These are phyloP conservation scores for Nepenthes alata DNA, from an alignment of 179 eudicot species.

Conservation along the genomic window DNA sequence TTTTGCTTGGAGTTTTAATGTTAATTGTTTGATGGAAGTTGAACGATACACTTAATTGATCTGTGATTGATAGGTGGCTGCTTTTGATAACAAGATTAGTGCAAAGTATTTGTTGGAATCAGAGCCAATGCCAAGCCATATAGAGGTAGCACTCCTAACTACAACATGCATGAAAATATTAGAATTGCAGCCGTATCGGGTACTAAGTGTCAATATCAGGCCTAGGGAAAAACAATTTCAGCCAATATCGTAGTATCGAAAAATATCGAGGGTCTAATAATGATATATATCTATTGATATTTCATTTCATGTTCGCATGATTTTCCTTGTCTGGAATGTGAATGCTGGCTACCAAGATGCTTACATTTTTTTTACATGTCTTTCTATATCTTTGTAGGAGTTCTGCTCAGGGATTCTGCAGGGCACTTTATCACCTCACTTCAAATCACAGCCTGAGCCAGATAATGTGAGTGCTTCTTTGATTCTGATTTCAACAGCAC, in stretches of 20 bases:
- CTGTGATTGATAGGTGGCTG: constrained; percentile 45
- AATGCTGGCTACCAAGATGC: background rate
- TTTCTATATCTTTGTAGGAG: constrained; percentile 36
- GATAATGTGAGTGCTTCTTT: constrained; percentile 55
- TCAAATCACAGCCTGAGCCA: constrained; percentile 73
- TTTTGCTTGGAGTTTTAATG: background rate
- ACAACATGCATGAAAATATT: no score
- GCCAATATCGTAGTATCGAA: background rate
- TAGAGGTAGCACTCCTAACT: constrained; percentile 35
- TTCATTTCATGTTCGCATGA: background rate
- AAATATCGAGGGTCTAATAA: no score
- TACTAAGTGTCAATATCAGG: no score
- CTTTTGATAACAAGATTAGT: constrained; percentile 73
- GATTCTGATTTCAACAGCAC: background rate
- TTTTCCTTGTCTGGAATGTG: background rate
- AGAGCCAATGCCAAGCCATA: constrained; percentile 45
- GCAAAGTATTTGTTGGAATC: constrained; percentile 71
- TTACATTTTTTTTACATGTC: background rate
- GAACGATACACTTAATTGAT: constrained; percentile 2
- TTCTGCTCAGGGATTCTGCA: constrained; percentile 56
- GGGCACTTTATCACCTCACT: constrained; percentile 47
- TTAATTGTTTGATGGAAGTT: no score
- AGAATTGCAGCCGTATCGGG: no score
- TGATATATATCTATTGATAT: no score
- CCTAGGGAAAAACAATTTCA: background rate